A percentile compares a stretch with the other conserved stretches of the same genome.
phyloP scores from a whole-genome alignment of 2,329 filamentous ascomycete species.

The Nemania serpens region DNA sequence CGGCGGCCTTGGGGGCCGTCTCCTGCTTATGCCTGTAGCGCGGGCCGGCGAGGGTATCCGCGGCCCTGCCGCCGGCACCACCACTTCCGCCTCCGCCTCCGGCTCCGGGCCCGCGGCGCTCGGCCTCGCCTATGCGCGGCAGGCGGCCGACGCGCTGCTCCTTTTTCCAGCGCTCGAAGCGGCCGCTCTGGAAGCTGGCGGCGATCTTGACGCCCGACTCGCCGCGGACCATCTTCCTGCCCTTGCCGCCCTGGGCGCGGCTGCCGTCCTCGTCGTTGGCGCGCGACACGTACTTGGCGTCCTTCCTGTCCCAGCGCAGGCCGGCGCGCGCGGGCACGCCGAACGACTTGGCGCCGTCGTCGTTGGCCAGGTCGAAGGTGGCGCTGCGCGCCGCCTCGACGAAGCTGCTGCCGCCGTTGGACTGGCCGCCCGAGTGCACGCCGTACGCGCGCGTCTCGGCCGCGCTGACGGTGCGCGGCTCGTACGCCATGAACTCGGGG shows the following conservation, averaged over 20 bases:
- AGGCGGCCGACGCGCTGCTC: constrained; percentile 79
- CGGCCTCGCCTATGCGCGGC: constrained; percentile 81
- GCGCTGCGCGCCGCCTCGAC: constrained; percentile 83
- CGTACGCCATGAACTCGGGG: constrained; percentile 96
- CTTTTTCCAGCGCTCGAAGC: constrained; percentile 91
- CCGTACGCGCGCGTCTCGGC: constrained; percentile 93
- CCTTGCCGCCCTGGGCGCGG: constrained; percentile 49
- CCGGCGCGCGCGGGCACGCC: constrained; percentile 73
- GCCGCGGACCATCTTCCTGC: constrained; percentile 72
- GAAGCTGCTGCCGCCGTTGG: constrained; percentile 72
- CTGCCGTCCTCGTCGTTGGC: constrained; percentile 95
- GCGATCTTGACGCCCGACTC: constrained; percentile 97
- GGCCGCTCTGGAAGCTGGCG: constrained; percentile 87
- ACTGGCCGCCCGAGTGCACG: constrained; percentile 74
- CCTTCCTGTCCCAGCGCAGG: constrained; percentile 97
- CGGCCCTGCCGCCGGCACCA: constrained; percentile 43
- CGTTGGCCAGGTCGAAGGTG: constrained; percentile 90
- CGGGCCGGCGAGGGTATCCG: constrained; percentile 38
- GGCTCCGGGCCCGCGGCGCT: constrained; percentile 56
- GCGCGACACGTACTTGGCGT: constrained; percentile 89
- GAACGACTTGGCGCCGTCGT: constrained; percentile 81
- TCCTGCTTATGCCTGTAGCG: constrained; percentile 86
- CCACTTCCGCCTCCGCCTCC: constrained; percentile 39
- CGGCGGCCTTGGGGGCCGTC: constrained; percentile 88
- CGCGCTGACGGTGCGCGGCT: constrained; percentile 76